A percentile compares a stretch with the other conserved stretches of the same genome.
Conservation (phyloP, 2,329 filamentous ascomycete species). For the Aspergillus sp. region DNA sequence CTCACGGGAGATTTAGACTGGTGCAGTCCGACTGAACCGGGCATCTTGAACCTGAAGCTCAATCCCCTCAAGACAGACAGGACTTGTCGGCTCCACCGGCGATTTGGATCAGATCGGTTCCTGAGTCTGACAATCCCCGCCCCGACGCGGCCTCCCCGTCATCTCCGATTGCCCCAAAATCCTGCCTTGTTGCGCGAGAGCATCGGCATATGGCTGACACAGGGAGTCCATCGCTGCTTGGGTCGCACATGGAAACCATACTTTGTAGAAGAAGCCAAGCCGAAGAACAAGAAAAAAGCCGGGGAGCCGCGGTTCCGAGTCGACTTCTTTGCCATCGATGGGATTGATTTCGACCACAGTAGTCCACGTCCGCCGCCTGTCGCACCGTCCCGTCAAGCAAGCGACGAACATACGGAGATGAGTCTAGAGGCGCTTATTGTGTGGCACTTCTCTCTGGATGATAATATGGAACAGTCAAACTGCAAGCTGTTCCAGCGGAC, state of each 20-base stretch:
- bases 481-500: conserved; percentile 47
- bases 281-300: conserved; percentile 30
- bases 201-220: conserved; percentile 40
- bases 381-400: conserved; percentile 22
- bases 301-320: conserved; percentile 26
- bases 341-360: conserved; percentile 35
- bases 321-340: conserved; percentile 46
- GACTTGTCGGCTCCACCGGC: conserved; percentile 45
- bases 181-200: conserved; percentile 30
- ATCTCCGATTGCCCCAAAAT: conserved; percentile 21
- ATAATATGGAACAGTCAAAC: conserved; percentile 38
- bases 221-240: conserved; percentile 36
- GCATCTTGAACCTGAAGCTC: conserved; percentile 38
- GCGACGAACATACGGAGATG: conserved; percentile 34
- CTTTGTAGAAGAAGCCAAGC: conserved; percentile 40
- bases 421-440: conserved; percentile 38
- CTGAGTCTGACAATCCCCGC: conserved; percentile 39
- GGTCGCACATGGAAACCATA: conserved; percentile 46
- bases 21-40: conserved; percentile 28
- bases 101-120: conserved; percentile 48
- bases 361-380: conserved; percentile 9
- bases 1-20: conserved; percentile 42
- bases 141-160: conserved; percentile 24
- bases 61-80: conserved; percentile 42
- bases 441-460: conserved; percentile 42